Conservation (phyloP, 2,329 filamentous ascomycete genomes). For the Xylariaceae sp. region DNA sequence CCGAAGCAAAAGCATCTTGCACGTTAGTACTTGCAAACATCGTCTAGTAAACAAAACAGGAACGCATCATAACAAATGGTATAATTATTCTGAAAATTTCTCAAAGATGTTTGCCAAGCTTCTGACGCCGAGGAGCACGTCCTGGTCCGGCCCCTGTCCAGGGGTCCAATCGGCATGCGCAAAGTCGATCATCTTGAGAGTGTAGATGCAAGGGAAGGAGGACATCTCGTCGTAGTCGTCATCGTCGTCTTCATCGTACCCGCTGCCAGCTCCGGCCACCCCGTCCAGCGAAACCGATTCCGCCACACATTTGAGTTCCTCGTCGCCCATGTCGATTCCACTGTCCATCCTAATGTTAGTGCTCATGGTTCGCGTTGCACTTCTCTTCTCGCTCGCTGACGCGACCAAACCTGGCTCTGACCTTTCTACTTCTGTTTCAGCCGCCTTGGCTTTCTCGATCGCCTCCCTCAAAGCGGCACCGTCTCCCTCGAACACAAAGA, state of each 20-base stretch:
- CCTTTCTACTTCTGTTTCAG: slow-evolving; percentile 5
- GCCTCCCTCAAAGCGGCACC: slow-evolving; percentile 47
- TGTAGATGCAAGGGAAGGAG: slow-evolving; percentile 53
- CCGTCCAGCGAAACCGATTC: slow-evolving; percentile 14
- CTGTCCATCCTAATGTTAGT: slow-evolving; percentile 48
- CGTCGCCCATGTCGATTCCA: slow-evolving; percentile 46
- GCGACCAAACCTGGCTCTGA: slow-evolving; percentile 33
- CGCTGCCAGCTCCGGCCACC: slow-evolving; percentile 32
- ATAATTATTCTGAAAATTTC: slow-evolving; percentile 44
- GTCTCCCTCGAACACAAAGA: slow-evolving; percentile 62
- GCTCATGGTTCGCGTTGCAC: slow-evolving; percentile 17
- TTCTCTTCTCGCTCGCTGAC: slow-evolving; percentile 21
- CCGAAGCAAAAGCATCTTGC: no score
- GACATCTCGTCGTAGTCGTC: slow-evolving; percentile 52
- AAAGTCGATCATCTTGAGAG: slow-evolving; percentile 91
- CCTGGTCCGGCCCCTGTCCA: slow-evolving; percentile 80
- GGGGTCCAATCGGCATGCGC: slow-evolving; percentile 84
- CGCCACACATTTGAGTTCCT: slow-evolving; percentile 32
- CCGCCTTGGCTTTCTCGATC: slow-evolving; percentile 48
- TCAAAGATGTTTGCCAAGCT: slow-evolving; percentile 67
- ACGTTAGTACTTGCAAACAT: no score
- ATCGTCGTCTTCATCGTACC: slow-evolving; percentile 40
- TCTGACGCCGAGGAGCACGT: slow-evolving; percentile 67
- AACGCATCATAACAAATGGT: no score
- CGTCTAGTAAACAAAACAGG: no score